phyloP scores from a whole-genome alignment of 1,284 basidiomycete species.

The Takashimella koratensis region DNA sequence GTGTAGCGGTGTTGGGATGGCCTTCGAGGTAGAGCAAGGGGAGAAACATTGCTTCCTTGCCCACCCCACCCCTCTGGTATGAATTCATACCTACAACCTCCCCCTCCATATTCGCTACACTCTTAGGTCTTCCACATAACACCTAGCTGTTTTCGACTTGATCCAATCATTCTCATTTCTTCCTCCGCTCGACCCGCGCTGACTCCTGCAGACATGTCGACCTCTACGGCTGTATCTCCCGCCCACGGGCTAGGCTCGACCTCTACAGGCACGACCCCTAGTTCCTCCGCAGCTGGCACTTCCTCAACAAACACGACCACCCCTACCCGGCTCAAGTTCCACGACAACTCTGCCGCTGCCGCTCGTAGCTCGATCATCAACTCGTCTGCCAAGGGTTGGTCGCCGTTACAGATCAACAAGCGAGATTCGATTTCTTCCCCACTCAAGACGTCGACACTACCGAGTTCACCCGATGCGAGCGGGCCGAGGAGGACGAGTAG shows the following conservation, averaged over 20 bases:
- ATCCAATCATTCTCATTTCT: no score
- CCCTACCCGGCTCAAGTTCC: slow-evolving; percentile 1
- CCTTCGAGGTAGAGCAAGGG: no score
- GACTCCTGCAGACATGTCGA: neutral
- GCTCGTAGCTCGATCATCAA: slow-evolving; percentile 41
- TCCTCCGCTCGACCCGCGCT: no score
- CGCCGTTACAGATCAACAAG: slow-evolving; percentile 48
- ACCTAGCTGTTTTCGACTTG: no score
- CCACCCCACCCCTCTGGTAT: no score
- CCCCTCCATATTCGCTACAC: no score
- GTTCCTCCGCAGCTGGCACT: neutral
- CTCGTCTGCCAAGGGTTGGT: slow-evolving; percentile 50
- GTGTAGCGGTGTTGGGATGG: no score
- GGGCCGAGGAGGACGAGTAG: slow-evolving; percentile 67
- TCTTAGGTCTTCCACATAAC: no score
- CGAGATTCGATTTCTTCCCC: slow-evolving; percentile 27
- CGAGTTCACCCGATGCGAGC: slow-evolving; percentile 8
- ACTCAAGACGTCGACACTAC: slow-evolving; percentile 17
- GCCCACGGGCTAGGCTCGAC: neutral
- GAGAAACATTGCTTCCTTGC: no score
- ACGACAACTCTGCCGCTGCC: slow-evolving; percentile 8
- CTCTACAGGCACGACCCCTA: neutral
- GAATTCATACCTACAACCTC: no score
- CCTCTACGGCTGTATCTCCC: neutral
- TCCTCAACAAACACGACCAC: neutral